These are phyloP conservation scores for Echites panduratus DNA, from an alignment of 257 asterid species.

Conservation along the genomic window DNA sequence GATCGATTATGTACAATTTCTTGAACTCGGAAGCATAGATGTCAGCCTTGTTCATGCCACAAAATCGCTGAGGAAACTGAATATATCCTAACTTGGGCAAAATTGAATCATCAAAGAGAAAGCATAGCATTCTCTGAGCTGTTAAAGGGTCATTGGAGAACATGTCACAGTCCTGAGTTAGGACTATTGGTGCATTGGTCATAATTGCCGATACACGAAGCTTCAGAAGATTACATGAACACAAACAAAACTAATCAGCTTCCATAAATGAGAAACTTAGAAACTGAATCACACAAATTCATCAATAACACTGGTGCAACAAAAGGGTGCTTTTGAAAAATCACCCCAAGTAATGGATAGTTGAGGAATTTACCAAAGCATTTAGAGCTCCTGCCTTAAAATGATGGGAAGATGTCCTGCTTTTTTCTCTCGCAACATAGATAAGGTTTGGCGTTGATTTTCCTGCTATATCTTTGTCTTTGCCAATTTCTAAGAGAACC, in stretches of 20 bases:
- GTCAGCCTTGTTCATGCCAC: constrained; percentile 57
- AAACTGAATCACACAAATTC: no score
- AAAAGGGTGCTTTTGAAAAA: no score
- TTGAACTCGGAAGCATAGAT: constrained; percentile 54
- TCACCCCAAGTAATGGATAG: not conserved
- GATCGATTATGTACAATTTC: constrained; percentile 34
- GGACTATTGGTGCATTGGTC: constrained; percentile 63
- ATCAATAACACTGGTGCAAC: no score
- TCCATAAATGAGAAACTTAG: not conserved
- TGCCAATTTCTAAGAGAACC: constrained; percentile 37
- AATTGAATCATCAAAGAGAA: constrained; percentile 23
- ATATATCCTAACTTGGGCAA: constrained; percentile 49
- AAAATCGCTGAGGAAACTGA: constrained; percentile 64
- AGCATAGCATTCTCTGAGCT: constrained; percentile 42
- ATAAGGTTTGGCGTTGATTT: constrained; percentile 60
- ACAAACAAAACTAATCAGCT: not conserved
- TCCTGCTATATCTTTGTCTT: constrained; percentile 36
- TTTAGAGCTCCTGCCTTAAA: constrained; percentile 89
- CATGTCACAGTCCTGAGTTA: constrained; percentile 79
- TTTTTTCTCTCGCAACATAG: constrained; percentile 63
- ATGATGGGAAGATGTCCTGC: constrained; percentile 40
- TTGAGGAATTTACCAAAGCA: constrained; percentile 37
- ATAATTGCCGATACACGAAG: constrained; percentile 64
- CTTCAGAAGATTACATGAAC: constrained; percentile 21
- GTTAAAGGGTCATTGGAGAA: constrained; percentile 68